phyloP scores from a whole-genome alignment of 169 alveolate species.

The Cryptosporidium ubiquitum region DNA sequence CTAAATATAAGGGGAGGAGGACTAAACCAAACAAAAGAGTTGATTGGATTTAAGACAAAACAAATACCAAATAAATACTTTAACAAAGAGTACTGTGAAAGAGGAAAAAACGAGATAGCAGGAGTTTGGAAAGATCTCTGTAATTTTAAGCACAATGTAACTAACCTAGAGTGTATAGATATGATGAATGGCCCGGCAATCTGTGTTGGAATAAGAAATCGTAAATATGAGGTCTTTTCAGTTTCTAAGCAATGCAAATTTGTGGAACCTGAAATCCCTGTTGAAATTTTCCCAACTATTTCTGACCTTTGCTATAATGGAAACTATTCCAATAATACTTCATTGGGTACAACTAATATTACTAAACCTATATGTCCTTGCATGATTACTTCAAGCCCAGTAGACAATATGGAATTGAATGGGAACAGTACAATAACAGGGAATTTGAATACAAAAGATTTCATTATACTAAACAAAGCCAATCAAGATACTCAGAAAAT shows the following conservation, averaged over 20 bases:
- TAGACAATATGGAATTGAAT: background rate
- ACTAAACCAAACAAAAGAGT: background rate
- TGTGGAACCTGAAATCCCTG: slow-evolving; percentile 54
- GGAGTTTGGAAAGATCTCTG: slow-evolving; percentile 36
- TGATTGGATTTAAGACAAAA: background rate
- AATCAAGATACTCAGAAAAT: background rate
- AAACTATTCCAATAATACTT: background rate
- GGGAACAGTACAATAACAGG: background rate
- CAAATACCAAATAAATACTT: slow-evolving; percentile 5
- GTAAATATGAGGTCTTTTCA: slow-evolving; percentile 27
- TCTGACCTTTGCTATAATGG: slow-evolving; percentile 20
- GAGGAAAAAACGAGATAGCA: background rate
- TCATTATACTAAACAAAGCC: background rate
- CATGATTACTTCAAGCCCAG: background rate
- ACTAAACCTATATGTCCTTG: slow-evolving; percentile 32
- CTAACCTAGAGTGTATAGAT: slow-evolving; percentile 61
- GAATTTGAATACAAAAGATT: background rate
- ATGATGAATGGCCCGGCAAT: slow-evolving; percentile 71
- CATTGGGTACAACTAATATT: background rate
- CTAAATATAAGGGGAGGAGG: background rate
- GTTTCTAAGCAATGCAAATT: slow-evolving; percentile 57
- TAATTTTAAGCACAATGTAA: slow-evolving; percentile 1
- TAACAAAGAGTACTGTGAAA: slow-evolving; percentile 18
- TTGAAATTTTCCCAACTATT: slow-evolving; percentile 48
- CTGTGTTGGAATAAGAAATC: slow-evolving; percentile 66